Evolutionary conservation across 2,329 filamentous ascomycete genomes (phyloP).

Genomic region (Monosporascus cannonballus): DNA sequence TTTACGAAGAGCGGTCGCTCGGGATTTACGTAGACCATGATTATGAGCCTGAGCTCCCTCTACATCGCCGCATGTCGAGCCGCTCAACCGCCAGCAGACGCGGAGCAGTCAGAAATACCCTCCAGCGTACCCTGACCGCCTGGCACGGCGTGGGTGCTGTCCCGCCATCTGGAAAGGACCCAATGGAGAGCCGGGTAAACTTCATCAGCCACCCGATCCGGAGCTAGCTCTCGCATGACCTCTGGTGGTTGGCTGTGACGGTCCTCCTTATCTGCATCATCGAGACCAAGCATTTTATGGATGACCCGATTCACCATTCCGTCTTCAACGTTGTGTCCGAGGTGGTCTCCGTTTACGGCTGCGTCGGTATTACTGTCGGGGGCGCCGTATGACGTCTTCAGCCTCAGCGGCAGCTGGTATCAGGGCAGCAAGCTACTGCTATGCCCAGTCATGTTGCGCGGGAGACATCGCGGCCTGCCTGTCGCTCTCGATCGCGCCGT

Average conservation of each 20-base stretch:
- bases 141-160: conserved; percentile 24
- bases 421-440: conserved; percentile 50
- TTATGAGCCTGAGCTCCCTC: conserved; percentile 11
- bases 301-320: conserved; percentile 46
- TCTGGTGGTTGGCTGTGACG: conserved; percentile 58
- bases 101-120: conserved; percentile 12
- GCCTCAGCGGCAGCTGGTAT: conserved; percentile 50
- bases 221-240: conserved; percentile 56
- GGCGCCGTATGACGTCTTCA: conserved; percentile 44
- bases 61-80: conserved; percentile 10
- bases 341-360: conserved; percentile 51
- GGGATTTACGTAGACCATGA: conserved; percentile 35
- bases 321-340: conserved; percentile 55
- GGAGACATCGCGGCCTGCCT: conserved; percentile 47
- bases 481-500: conserved; percentile 51
- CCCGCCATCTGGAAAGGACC: neutral
- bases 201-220: conserved; percentile 51
- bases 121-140: conserved; percentile 16
- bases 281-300: conserved; percentile 47
- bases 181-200: conserved; percentile 35
- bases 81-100: conserved; percentile 7
- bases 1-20: conserved; percentile 54
- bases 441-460: conserved; percentile 49
- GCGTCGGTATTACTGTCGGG: conserved; percentile 54
- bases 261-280: conserved; percentile 54